These are phyloP conservation scores for Infundibulicybe gibba DNA, from an alignment of 768 basidiomycete genomes.

Conservation along the genomic window DNA sequence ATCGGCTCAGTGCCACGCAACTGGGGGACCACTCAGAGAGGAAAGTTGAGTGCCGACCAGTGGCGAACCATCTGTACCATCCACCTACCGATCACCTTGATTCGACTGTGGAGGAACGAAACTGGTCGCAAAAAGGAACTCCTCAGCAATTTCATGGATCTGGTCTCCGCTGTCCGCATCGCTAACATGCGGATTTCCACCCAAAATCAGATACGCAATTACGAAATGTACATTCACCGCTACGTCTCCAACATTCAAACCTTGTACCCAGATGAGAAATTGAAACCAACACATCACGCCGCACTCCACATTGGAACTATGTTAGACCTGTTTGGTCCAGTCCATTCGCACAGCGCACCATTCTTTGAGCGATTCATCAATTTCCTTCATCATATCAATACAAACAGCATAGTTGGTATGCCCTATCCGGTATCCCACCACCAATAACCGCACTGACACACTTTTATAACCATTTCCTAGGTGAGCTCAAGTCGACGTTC, in stretches of 20 bases:
- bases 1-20: constrained; percentile 20
- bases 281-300: too few species aligned
- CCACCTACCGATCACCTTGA: too few species aligned
- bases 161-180: constrained; percentile 16
- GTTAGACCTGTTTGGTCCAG: too few species aligned
- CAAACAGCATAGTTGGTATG: constrained; percentile 15
- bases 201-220: constrained; percentile 1
- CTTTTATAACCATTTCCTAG: constrained; percentile 1
- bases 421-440: not conserved
- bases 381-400: too few species aligned
- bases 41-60: constrained; percentile 18
- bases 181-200: constrained; percentile 12
- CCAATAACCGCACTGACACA: not conserved
- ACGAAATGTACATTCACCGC: constrained; percentile 6
- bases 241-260: too few species aligned
- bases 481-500: constrained; percentile 7
- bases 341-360: too few species aligned
- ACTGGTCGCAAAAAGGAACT: constrained; percentile 10
- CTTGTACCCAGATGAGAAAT: too few species aligned
- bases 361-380: too few species aligned
- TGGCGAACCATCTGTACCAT: constrained; percentile 24
- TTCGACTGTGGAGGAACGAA: constrained; percentile 15
- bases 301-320: too few species aligned
- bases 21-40: constrained; percentile 30
- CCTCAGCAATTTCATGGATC: constrained; percentile 20